Evolutionary conservation across 2,329 filamentous ascomycete genomes (phyloP).

Genomic region (Xylaria sp.): DNA sequence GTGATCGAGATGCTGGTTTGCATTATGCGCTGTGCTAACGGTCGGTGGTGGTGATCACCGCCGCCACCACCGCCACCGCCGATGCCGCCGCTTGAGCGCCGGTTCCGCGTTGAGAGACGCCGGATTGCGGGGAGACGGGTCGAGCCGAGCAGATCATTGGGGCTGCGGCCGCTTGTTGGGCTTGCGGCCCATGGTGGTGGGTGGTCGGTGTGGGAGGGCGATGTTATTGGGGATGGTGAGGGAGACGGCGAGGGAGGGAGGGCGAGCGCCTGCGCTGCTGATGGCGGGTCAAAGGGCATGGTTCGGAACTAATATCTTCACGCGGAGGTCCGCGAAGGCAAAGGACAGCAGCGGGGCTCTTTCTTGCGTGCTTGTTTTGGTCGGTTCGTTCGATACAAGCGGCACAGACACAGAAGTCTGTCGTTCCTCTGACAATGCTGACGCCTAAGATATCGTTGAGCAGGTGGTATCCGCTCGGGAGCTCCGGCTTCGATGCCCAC

Average conservation of each 20-base stretch:
- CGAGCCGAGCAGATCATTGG: conserved; percentile 23
- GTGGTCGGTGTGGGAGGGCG: conserved; percentile 51
- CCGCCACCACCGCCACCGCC: too few species aligned
- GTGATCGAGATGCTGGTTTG: conserved; percentile 57
- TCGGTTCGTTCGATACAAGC: neutral
- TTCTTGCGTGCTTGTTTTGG: neutral
- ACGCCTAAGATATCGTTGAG: neutral
- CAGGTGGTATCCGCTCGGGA: conserved; percentile 19
- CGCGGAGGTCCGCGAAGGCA: too few species aligned
- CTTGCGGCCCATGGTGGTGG: conserved; percentile 57
- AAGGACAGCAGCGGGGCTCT: neutral
- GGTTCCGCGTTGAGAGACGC: conserved; percentile 58
- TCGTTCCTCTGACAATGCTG: neutral
- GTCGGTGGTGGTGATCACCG: conserved; percentile 29
- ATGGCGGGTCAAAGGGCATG: conserved; percentile 65
- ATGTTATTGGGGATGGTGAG: conserved; percentile 47
- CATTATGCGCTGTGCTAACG: conserved; percentile 55
- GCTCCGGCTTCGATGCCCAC: conserved; percentile 26
- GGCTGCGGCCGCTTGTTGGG: conserved; percentile 1
- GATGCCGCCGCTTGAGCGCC: conserved; percentile 40
- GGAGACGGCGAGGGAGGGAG: conserved; percentile 53
- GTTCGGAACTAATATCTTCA: neutral
- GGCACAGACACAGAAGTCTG: neutral
- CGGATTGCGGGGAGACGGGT: conserved; percentile 42
- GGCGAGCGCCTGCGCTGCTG: conserved; percentile 62